A percentile compares a stretch with the other conserved stretches of the same genome.
Conservation (phyloP, 495 filamentous ascomycete species). For the Podospora conica region DNA sequence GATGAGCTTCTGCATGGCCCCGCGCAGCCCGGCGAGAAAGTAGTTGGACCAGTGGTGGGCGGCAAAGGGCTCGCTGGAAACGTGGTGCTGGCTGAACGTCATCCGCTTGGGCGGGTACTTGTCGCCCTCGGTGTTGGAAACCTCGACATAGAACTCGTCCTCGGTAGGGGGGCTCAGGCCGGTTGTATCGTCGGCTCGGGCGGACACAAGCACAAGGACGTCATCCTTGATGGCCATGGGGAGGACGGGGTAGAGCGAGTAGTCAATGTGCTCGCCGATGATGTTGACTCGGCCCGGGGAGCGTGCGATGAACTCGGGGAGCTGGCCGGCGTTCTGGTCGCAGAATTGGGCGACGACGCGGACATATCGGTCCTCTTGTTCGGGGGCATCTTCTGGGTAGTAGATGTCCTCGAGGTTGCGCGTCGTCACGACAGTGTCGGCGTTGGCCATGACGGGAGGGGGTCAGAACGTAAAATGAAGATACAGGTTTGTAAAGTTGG, state of each 20-base stretch:
- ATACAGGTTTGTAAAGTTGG: background rate
- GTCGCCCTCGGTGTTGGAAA: constrained; percentile 70
- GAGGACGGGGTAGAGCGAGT: constrained; percentile 90
- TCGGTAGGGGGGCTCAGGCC: constrained; percentile 34
- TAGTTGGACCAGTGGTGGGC: constrained; percentile 96
- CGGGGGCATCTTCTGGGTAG: constrained; percentile 50
- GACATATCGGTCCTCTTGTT: constrained; percentile 63
- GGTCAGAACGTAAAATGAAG: background rate
- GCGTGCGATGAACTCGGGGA: constrained; percentile 75
- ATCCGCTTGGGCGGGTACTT: constrained; percentile 66
- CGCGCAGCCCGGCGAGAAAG: constrained; percentile 85
- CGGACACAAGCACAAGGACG: constrained; percentile 78
- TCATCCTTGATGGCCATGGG: constrained; percentile 93
- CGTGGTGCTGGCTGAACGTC: constrained; percentile 59
- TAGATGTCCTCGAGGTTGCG: constrained; percentile 62
- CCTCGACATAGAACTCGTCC: constrained; percentile 41
- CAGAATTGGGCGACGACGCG: constrained; percentile 65
- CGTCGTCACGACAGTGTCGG: constrained; percentile 43
- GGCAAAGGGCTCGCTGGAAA: constrained; percentile 61
- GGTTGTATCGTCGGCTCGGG: constrained; percentile 22
- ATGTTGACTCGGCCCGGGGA: constrained; percentile 96
- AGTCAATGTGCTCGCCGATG: constrained; percentile 99
- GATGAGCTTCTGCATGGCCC: constrained; percentile 71
- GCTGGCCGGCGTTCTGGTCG: constrained; percentile 55
- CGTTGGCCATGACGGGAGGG: background rate